Evolutionary conservation across 345 rosid species (phyloP).

Genomic region (Eucalyptus leucophloia): DNA sequence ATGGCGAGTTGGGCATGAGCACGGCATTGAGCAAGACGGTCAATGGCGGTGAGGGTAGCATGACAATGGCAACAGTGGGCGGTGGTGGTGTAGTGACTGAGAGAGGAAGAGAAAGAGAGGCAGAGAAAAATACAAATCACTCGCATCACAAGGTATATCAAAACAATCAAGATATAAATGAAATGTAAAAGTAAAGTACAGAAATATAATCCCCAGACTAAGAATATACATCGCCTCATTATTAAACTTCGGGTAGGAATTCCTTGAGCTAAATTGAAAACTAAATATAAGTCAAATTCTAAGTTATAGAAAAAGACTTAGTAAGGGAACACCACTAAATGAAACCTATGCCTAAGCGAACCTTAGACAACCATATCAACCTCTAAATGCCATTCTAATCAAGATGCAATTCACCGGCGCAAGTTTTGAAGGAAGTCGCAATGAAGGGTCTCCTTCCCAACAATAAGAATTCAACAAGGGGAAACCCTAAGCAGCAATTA

Average conservation of each 20-base stretch:
- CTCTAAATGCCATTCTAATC: neutral
- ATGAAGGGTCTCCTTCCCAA: too few relatives aligned
- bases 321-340: neutral
- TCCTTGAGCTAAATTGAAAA: neutral
- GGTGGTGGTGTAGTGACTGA: too few relatives aligned
- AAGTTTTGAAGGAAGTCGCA: too few relatives aligned
- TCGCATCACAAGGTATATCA: too few relatives aligned
- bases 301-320: neutral
- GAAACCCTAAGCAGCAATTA: neutral
- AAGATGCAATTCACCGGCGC: neutral
- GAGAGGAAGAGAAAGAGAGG: too few relatives aligned
- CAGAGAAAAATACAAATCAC: too few relatives aligned
- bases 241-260: neutral
- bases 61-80: too few relatives aligned
- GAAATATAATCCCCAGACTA: neutral
- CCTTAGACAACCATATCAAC: neutral
- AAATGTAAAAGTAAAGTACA: too few relatives aligned
- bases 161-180: too few relatives aligned
- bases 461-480: neutral
- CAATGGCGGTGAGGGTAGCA: too few relatives aligned
- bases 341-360: neutral
- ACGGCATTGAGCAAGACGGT: too few relatives aligned
- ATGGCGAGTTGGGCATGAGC: too few relatives aligned
- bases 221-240: neutral
- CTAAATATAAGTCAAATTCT: neutral